Evolutionary conservation across 139 green algal genomes (phyloP), one percentile per base, ranked within the genome.

Genomic region (Coelastrella sp.): DNA sequence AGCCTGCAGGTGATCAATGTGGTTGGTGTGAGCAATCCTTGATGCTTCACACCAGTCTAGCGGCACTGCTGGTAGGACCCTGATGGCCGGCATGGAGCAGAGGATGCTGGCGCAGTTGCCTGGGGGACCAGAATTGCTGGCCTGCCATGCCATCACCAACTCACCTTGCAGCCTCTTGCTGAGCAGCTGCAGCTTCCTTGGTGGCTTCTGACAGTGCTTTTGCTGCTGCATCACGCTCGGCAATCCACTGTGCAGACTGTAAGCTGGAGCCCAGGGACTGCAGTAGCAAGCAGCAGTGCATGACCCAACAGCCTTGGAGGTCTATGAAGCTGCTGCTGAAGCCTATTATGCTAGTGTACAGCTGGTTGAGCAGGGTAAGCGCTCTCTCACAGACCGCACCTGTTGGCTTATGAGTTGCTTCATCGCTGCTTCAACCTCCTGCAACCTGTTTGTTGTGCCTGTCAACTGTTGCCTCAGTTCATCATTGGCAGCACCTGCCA

Each of bases 121-220:
- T 49, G 35, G 35, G 35, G 35, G 35, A 49, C 35, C 35, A 49
- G 35, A 49, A 3, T 49, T 49, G 35, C 35, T 49, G 35, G 35
- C 35, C 35, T 49, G 35, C 35, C 35, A 49, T 49, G 35, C 35
- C 35, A 49, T 49, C 35, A 49, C 35, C 35, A 49, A 49, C 82
- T n/a, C 12, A 88, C 84, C 84, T 88, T 66, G 66, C 84, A 49
- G 84, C 68, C 49, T 88, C 84, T 49, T 88, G 84, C 63, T 88
- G 84, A 56, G 84, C 84, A 25, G 84, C 68, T 57, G 68, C 4
- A 25, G 84, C 84, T 72, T 66, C 35, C 15, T 49, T 81, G 20
- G 7, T 75, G 10, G 84, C 84, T 57, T 88, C 68, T 19, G 35
- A 15, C 49, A 80, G 49, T 20, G 84, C 84, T 58, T 49, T 68